These are phyloP conservation scores for Prunus mume DNA, from an alignment of 306 rosid genomes.

Conservation along the genomic window DNA sequence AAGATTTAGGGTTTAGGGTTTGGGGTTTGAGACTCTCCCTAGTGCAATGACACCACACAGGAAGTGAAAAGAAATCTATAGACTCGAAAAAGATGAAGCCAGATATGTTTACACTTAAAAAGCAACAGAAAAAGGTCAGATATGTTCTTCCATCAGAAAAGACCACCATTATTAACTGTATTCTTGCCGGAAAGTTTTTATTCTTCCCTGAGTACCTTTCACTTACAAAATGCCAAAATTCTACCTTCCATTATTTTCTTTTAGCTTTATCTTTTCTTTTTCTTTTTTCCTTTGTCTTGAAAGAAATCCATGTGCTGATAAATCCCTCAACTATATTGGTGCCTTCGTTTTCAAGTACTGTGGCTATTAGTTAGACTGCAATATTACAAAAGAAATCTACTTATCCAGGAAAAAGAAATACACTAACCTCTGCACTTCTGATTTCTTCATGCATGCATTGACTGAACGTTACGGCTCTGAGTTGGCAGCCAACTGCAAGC, in stretches of 20 bases:
- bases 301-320: background rate
- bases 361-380: background rate
- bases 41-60: background rate
- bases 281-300: background rate
- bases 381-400: background rate
- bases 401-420: background rate
- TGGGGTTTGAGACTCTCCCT: background rate
- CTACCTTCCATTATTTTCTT: background rate
- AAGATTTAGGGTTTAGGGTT: background rate
- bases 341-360: background rate
- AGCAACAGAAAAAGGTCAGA: background rate
- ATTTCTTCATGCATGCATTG: slow-evolving; percentile 33
- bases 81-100: background rate
- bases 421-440: slow-evolving; percentile 74
- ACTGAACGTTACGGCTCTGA: slow-evolving; percentile 72
- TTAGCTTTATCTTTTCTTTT: background rate
- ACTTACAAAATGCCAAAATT: background rate
- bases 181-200: background rate
- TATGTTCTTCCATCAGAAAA: background rate
- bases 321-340: background rate
- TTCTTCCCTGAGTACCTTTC: background rate
- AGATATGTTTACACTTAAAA: background rate
- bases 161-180: background rate
- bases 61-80: background rate
- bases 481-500: slow-evolving; percentile 72